Evolutionary conservation across 768 basidiomycete species (phyloP), one percentile per base, ranked within the genome.

Genomic region (Mycena amicta): DNA sequence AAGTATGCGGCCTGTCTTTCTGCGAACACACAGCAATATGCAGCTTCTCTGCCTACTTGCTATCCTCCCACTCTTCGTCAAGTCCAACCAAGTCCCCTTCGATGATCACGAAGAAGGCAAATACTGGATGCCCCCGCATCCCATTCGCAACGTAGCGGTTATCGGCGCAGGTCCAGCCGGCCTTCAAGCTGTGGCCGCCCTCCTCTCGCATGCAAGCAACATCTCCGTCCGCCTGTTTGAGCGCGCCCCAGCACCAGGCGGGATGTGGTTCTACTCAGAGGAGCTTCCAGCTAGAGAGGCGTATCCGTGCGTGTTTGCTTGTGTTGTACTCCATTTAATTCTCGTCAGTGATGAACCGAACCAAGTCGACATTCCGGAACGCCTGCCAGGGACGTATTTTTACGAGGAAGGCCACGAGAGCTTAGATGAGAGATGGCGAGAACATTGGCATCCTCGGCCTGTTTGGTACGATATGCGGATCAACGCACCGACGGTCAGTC

Each of bases 201-300:
- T 66, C 3, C n/a, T 45, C 1, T 8, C 11, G 20, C 12, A 43
- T 8, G 29, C 40, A 1, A 22, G 39, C 0, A 60, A 61, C 23
- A 45, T 66, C 15, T 53, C 49, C 22, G 64, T 67, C 22, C 63
- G 63, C 4, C 56, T 65, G 3, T 67, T 65, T 49, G 66, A 67
- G 6, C 63, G 59, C 22, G 60, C 66, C 15, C 61, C 61, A 5
- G 53, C 52, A 29, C 66, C 66, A 2, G 66, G 66, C 5, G 66
- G 64, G 3, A 65, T 56, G 29, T 67, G 64, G 66, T 60, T 65
- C 25, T 65, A 63, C 41, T 58, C 64, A 1, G 62, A 67, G 6
- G 55, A 57, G 20, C 52, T 57, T 1, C 66, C 64, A 4, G 59
- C 46, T 18, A 20, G 66, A 18, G 66, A 67, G 31, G 2, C 57